These are phyloP conservation scores for Yarrowia sp. DNA, from an alignment of 805 yeast species.

Conservation along the genomic window DNA sequence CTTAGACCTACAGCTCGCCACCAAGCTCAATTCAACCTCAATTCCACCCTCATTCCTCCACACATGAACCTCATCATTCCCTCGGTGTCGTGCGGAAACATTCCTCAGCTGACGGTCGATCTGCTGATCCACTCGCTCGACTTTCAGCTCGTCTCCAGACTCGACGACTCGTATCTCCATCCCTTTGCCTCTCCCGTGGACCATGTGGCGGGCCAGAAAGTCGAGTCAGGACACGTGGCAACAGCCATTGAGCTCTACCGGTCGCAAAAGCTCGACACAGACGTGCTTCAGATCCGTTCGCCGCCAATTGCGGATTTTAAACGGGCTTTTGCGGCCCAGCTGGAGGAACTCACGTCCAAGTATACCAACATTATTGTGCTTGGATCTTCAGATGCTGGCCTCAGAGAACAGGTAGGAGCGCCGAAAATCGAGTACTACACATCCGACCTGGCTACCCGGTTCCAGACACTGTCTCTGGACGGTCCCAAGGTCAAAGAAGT, in stretches of 20 bases:
- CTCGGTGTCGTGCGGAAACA: slow-evolving; percentile 79
- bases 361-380: slow-evolving; percentile 45
- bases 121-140: slow-evolving; percentile 62
- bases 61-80: slow-evolving; percentile 53
- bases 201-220: slow-evolving; percentile 21
- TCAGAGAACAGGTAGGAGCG: slow-evolving; percentile 31
- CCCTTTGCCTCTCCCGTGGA: slow-evolving; percentile 86
- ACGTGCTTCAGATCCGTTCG: slow-evolving; percentile 76
- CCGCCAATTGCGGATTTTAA: slow-evolving; percentile 72
- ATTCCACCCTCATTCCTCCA: no score
- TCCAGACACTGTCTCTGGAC: slow-evolving; percentile 18
- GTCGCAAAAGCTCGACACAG: slow-evolving; percentile 39
- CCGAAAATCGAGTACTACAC: slow-evolving; percentile 8
- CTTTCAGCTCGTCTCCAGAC: slow-evolving; percentile 49
- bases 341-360: neutral
- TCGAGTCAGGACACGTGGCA: slow-evolving; percentile 42
- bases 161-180: slow-evolving; percentile 61
- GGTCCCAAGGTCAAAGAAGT: slow-evolving; percentile 9
- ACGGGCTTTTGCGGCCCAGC: slow-evolving; percentile 43
- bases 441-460: slow-evolving; percentile 12
- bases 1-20: neutral
- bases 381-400: slow-evolving; percentile 67
- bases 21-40: neutral
- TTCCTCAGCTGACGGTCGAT: slow-evolving; percentile 80
- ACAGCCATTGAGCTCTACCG: slow-evolving; percentile 64